Conservation (phyloP, 2,329 filamentous ascomycete genomes). For the Hymenoscyphus occultus region DNA sequence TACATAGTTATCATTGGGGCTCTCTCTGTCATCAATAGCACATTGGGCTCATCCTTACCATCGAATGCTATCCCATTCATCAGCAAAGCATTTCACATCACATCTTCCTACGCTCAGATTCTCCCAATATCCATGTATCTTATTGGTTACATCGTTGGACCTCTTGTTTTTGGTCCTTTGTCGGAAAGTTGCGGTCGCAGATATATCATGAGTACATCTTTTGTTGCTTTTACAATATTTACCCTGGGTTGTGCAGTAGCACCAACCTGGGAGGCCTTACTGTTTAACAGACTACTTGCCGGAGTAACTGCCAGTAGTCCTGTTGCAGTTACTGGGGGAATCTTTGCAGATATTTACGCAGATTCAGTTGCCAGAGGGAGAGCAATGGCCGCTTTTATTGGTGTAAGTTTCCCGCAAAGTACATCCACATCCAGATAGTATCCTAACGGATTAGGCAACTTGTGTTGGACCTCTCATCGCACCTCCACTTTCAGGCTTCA, state of each 20-base stretch:
- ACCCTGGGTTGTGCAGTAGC: conserved; percentile 62
- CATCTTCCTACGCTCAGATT: conserved; percentile 39
- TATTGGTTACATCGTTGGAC: conserved; percentile 56
- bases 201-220: conserved; percentile 59
- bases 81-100: conserved; percentile 53
- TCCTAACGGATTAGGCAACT: conserved; percentile 47
- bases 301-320: conserved; percentile 57
- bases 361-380: conserved; percentile 54
- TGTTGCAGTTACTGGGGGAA: conserved; percentile 59
- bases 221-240: conserved; percentile 65
- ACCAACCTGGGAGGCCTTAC: conserved; percentile 58
- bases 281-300: conserved; percentile 61
- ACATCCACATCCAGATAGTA: neutral
- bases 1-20: conserved; percentile 54
- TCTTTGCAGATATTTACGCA: conserved; percentile 65
- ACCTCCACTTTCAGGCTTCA: conserved; percentile 58
- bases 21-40: conserved; percentile 63
- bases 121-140: conserved; percentile 63
- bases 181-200: conserved; percentile 63
- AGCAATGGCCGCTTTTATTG: conserved; percentile 63
- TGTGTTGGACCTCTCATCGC: conserved; percentile 62
- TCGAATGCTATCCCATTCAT: conserved; percentile 61
- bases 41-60: conserved; percentile 62
- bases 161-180: conserved; percentile 61
- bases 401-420: conserved; percentile 41